Evolutionary conservation across 352 stramenopile genomes (phyloP).

Genomic region (Pythium dissimile): DNA sequence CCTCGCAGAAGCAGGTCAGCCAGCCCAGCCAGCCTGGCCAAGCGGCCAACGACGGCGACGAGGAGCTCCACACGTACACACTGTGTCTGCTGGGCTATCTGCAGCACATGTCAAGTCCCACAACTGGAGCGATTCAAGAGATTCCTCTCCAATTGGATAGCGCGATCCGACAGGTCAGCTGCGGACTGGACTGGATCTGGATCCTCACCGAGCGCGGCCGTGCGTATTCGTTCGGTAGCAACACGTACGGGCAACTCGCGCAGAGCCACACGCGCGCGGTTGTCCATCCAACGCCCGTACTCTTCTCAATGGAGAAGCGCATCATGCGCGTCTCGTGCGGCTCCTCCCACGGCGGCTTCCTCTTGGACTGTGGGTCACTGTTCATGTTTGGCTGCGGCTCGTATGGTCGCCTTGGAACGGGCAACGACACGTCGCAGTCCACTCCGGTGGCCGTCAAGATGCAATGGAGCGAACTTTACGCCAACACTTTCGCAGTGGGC

Average conservation of each 20-base stretch:
- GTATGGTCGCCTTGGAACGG: slow-evolving; percentile 55
- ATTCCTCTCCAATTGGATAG: slow-evolving; percentile 40
- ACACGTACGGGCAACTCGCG: slow-evolving; percentile 58
- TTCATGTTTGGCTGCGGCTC: slow-evolving; percentile 71
- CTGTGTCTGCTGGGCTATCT: slow-evolving; percentile 49
- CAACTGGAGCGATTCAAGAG: slow-evolving; percentile 25
- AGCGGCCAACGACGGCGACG: no score
- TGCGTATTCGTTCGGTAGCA: slow-evolving; percentile 52
- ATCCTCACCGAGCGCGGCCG: slow-evolving; percentile 41
- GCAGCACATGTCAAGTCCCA: slow-evolving; percentile 15
- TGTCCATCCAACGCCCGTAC: slow-evolving; percentile 23
- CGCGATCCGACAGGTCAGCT: slow-evolving; percentile 39
- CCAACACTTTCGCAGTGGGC: background rate
- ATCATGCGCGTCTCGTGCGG: slow-evolving; percentile 56
- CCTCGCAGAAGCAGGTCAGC: background rate
- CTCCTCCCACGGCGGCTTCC: slow-evolving; percentile 48
- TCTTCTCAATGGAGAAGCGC: slow-evolving; percentile 25
- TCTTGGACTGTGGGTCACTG: slow-evolving; percentile 47
- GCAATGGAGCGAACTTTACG: slow-evolving; percentile 35
- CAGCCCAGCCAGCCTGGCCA: background rate
- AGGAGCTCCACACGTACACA: slow-evolving; percentile 39
- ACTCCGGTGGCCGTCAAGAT: slow-evolving; percentile 34
- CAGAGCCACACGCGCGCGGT: slow-evolving; percentile 34
- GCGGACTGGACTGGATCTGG: slow-evolving; percentile 47
- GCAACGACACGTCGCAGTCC: slow-evolving; percentile 18